These are phyloP conservation scores for Ophiostoma fasciatum DNA, from an alignment of 2,329 filamentous ascomycete genomes.

Conservation along the genomic window DNA sequence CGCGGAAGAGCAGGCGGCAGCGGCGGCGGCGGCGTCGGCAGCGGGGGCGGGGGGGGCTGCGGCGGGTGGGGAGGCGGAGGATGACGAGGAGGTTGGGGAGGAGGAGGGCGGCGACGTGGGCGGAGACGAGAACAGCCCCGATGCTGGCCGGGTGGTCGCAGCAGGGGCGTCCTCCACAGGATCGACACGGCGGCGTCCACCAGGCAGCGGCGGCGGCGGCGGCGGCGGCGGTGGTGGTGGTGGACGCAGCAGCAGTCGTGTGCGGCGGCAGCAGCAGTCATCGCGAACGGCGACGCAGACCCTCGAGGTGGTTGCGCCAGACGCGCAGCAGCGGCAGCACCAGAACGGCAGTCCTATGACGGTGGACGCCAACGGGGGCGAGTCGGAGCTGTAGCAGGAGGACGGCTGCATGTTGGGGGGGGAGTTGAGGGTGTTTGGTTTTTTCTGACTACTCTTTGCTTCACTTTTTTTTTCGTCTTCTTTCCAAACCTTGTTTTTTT, in stretches of 20 bases:
- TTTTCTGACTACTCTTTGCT: not conserved
- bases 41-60: too few relatives aligned
- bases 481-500: too few relatives aligned
- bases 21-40: too few relatives aligned
- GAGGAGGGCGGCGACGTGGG: conserved; percentile 40
- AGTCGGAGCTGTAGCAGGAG: conserved; percentile 40
- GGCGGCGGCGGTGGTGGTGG: conserved; percentile 18
- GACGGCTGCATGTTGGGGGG: too few relatives aligned
- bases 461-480: not conserved
- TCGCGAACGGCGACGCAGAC: conserved; percentile 17
- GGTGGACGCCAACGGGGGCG: conserved; percentile 39
- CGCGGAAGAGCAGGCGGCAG: conserved; percentile 32
- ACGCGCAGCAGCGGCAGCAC: conserved; percentile 21
- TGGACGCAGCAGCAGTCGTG: conserved; percentile 24
- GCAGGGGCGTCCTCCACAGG: conserved; percentile 21
- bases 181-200: conserved; percentile 28
- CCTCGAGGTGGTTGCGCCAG: conserved; percentile 12
- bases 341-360: conserved; percentile 44
- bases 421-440: too few relatives aligned
- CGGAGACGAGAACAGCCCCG: too few relatives aligned
- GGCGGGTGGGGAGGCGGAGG: conserved; percentile 28
- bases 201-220: conserved; percentile 20
- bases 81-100: conserved; percentile 37
- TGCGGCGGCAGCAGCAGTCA: conserved; percentile 21
- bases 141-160: too few relatives aligned